Evolutionary conservation across 352 stramenopile species (phyloP).

Genomic region (Phytophthora nicotianae): DNA sequence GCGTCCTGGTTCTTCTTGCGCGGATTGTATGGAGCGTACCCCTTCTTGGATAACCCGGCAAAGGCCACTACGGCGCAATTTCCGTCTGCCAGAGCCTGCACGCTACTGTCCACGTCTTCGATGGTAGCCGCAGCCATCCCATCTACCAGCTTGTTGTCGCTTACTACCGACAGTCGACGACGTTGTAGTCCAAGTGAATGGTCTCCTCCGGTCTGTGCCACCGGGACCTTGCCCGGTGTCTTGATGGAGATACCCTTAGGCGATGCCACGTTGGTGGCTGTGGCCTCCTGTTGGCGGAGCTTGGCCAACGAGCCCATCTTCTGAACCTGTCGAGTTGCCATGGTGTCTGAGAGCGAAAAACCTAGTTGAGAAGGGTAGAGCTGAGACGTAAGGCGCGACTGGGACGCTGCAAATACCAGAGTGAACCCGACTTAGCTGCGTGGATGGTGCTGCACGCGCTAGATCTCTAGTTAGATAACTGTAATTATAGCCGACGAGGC

Average conservation of each 20-base stretch:
- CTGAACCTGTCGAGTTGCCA: conserved; percentile 47
- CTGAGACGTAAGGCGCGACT: conserved; percentile 10
- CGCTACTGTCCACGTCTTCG: conserved; percentile 58
- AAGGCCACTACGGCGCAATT: conserved; percentile 67
- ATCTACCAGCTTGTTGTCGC: conserved; percentile 85
- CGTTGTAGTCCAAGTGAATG: conserved; percentile 69
- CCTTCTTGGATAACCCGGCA: conserved; percentile 82
- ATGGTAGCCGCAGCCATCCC: conserved; percentile 71
- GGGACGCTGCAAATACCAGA: conserved; percentile 35
- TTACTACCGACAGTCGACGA: conserved; percentile 72
- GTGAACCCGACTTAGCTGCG: conserved; percentile 13
- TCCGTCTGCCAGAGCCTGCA: conserved; percentile 53
- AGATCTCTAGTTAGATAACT: conserved; percentile 13
- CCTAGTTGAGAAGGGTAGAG: not conserved
- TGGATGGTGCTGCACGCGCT: not conserved
- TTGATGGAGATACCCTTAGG: conserved; percentile 84
- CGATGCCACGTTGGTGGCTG: conserved; percentile 73
- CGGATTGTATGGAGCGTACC: conserved; percentile 93
- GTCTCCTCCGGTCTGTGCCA: conserved; percentile 42
- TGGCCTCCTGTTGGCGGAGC: conserved; percentile 63
- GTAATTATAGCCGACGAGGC: conserved; percentile 30
- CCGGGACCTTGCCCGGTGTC: conserved; percentile 52
- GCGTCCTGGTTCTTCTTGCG: conserved; percentile 98
- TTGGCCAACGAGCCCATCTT: conserved; percentile 64
- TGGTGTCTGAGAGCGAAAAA: conserved; percentile 15